A percentile compares a stretch with the other conserved stretches of the same genome.
These are phyloP conservation scores for Zasmidium cellare DNA, from an alignment of 2,329 filamentous ascomycete species.

Conservation along the genomic window DNA sequence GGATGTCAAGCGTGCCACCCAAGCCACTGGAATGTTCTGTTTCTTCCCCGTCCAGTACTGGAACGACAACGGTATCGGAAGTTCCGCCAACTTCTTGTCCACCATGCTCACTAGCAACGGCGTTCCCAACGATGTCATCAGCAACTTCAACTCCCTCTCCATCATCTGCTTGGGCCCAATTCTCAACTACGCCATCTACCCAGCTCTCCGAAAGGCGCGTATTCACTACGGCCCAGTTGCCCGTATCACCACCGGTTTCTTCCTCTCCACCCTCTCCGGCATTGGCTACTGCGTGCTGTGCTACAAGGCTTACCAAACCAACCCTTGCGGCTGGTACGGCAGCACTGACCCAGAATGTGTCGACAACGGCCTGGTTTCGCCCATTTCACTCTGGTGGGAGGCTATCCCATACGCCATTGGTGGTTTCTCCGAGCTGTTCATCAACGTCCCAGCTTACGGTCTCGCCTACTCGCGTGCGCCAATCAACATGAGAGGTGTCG, in stretches of 20 bases:
- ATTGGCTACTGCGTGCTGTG: slow-evolving; percentile 42
- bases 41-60: slow-evolving; percentile 48
- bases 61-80: slow-evolving; percentile 36
- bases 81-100: slow-evolving; percentile 25
- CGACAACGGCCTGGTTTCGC: slow-evolving; percentile 34
- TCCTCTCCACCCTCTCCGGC: slow-evolving; percentile 50
- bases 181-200: slow-evolving; percentile 46
- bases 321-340: slow-evolving; percentile 45
- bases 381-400: slow-evolving; percentile 47
- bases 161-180: slow-evolving; percentile 47
- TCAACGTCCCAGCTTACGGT: slow-evolving; percentile 47
- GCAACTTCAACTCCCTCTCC: slow-evolving; percentile 47
- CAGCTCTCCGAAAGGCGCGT: slow-evolving; percentile 41
- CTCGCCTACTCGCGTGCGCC: slow-evolving; percentile 47
- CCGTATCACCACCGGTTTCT: slow-evolving; percentile 49
- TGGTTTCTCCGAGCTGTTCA: slow-evolving; percentile 44
- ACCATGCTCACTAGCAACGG: slow-evolving; percentile 34
- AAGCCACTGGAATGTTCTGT: slow-evolving; percentile 59
- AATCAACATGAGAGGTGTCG: slow-evolving; percentile 43
- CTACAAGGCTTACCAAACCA: slow-evolving; percentile 47
- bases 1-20: slow-evolving; percentile 62
- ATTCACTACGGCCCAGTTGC: slow-evolving; percentile 51
- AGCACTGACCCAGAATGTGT: slow-evolving; percentile 36
- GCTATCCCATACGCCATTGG: slow-evolving; percentile 37
- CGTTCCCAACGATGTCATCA: slow-evolving; percentile 49